phyloP scores from a whole-genome alignment of 257 asterid species.

The Forsythia suspensa region DNA sequence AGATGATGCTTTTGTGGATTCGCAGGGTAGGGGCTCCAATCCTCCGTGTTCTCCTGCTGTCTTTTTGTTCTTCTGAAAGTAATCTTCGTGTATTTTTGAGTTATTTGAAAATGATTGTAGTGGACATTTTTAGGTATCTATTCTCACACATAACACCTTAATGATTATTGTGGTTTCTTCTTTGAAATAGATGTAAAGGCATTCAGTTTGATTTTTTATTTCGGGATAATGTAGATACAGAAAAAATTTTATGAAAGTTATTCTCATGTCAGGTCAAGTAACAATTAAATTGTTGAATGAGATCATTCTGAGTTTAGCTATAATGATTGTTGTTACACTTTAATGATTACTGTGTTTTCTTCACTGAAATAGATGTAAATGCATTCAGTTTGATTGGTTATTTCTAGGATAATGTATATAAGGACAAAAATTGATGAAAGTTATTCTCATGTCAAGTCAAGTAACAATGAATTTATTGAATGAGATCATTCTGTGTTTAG shows the following conservation, averaged over 20 bases:
- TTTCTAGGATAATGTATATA: background rate
- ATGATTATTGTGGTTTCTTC: background rate
- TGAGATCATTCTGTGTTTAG: conserved; percentile 20
- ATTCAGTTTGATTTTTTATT: background rate
- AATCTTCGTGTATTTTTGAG: background rate
- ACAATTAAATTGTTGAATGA: conserved; percentile 9
- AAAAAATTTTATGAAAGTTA: background rate
- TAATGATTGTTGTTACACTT: background rate
- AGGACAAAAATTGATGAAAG: background rate
- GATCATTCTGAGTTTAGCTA: conserved; percentile 21
- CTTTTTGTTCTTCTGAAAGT: background rate
- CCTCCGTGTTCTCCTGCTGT: background rate
- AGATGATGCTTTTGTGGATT: background rate
- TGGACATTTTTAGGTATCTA: background rate
- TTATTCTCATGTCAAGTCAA: background rate
- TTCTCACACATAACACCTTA: background rate
- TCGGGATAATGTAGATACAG: background rate
- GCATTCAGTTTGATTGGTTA: conserved; percentile 1
- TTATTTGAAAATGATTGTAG: background rate
- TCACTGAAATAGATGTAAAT: background rate
- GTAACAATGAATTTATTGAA: conserved; percentile 3
- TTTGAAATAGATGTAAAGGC: background rate
- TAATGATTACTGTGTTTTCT: background rate
- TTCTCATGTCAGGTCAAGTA: conserved; percentile 3
- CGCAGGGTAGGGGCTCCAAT: too few species aligned